Base-by-base conservation (phyloP, 2,329 filamentous ascomycete species). In the Alternaria solani region DNA sequence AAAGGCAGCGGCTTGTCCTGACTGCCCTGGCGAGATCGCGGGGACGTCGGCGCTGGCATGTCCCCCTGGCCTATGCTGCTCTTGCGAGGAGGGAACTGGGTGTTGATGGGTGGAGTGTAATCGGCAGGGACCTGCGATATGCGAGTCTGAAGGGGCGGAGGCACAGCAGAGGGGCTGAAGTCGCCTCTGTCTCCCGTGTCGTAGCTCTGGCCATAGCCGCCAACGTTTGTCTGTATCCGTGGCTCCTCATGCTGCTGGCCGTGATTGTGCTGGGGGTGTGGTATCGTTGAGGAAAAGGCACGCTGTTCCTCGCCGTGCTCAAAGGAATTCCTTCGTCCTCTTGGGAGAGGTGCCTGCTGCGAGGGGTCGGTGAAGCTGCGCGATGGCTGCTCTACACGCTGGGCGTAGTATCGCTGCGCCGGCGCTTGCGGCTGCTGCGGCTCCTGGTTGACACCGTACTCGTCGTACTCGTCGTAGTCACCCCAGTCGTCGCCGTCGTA, bases 401-500 rank as follows among this genome's bases (percentile, higher is more conserved):
- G 71, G 4, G 74, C 76, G 34, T 74, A 70, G 63, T 85, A 83
- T 62, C 83, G 78, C 51, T 82, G 80, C 11, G 79, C 77, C 57
- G 76, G 68, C 1, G 77, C 69, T 42, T 74, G 63, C 56, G 79
- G 69, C 12, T 82, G 78, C 26, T 79, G 78, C 36, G 79, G 76
- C 46, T 80, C 78, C 44, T 81, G 78, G 47, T 80, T 77, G 49
- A 85, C 84, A 41, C 87, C 85, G 64, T 85, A 83, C 59, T 85
- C 82, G 55, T 86, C 83, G 55, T 88, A 85, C 49, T 86, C 85
- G 65, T 85, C 83, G 64, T 81, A 82, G 43, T 87, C 90, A 36
- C 93, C 94, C 94, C 94, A 97, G 74, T 97, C 94, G 71, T 96
- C 93, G 64, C 94, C 94, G 72, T 94, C 94, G 74, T 98, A 98